A percentile compares a stretch with the other conserved stretches of the same genome.
Evolutionary conservation across 805 yeast genomes (phyloP).

Genomic region (Jamesozyma piceae): DNA sequence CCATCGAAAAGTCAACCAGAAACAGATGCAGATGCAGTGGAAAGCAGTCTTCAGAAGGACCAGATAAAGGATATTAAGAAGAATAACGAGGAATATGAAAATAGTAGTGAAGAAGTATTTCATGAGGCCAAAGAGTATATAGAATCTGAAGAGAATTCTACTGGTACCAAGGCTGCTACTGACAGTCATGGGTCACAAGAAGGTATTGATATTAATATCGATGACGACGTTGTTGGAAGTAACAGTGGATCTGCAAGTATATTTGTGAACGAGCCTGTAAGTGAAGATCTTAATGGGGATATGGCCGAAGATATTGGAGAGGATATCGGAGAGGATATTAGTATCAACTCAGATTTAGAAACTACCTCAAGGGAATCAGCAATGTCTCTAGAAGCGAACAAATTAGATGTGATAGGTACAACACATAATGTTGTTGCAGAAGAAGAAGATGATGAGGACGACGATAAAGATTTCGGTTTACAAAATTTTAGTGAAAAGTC

Average conservation of each 20-base stretch:
- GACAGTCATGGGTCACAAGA: not conserved
- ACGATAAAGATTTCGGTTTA: not conserved
- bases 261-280: not conserved
- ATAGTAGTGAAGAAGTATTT: slow-evolving; percentile 9
- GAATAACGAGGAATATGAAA: not conserved
- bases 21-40: not conserved
- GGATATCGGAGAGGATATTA: slow-evolving; percentile 17
- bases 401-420: not conserved
- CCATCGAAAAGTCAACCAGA: not conserved
- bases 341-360: slow-evolving; percentile 1
- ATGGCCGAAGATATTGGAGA: slow-evolving; percentile 4
- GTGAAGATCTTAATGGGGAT: not conserved
- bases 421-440: slow-evolving; percentile 23
- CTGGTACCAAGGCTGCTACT: not conserved
- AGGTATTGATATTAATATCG: not conserved
- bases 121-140: slow-evolving; percentile 16
- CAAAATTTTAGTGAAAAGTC: not conserved
- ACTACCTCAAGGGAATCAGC: not conserved
- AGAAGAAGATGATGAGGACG: not conserved
- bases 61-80: not conserved
- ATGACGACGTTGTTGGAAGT: no score
- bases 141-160: slow-evolving; percentile 1
- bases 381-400: not conserved
- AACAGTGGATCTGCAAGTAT: not conserved
- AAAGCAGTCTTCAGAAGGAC: no score